phyloP scores from a whole-genome alignment of 768 basidiomycete species.

The Boletus huronensis region DNA sequence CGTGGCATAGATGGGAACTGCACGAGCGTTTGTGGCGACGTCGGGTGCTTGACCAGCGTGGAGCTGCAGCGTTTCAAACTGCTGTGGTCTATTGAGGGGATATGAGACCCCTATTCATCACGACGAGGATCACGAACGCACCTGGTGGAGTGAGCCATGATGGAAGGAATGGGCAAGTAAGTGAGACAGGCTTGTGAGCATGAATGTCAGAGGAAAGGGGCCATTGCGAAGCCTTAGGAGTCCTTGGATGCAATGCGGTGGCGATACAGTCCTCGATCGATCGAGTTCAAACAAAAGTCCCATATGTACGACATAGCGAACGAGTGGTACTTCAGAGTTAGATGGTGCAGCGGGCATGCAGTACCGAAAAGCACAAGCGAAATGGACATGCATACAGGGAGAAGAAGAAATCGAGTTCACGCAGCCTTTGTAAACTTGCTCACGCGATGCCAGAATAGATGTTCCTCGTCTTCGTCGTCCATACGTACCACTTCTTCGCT shows the following conservation, averaged over 20 bases:
- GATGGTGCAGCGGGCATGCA: not conserved
- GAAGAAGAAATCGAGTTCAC: not conserved
- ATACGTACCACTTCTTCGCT: slow-evolving; percentile 45
- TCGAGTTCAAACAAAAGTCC: no score
- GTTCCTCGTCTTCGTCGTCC: slow-evolving; percentile 51
- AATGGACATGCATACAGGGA: not conserved
- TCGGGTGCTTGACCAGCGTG: slow-evolving; percentile 71
- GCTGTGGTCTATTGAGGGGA: slow-evolving; percentile 18
- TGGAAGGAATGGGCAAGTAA: not conserved
- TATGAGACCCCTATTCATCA: not conserved
- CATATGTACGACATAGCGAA: no score
- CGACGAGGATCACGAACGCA: not conserved
- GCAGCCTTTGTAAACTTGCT: slow-evolving; percentile 53
- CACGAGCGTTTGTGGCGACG: slow-evolving; percentile 65
- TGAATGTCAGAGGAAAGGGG: not conserved
- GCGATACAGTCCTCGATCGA: not conserved
- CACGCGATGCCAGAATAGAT: slow-evolving; percentile 56
- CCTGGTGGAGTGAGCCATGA: slow-evolving; percentile 5
- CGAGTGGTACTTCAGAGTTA: not conserved
- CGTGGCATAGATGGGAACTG: slow-evolving; percentile 73
- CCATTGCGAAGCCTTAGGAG: no score
- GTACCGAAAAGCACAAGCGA: not conserved
- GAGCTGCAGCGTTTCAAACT: slow-evolving; percentile 78
- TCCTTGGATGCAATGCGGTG: not conserved
- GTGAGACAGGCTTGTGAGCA: not conserved